A percentile compares a stretch with the other conserved stretches of the same genome.
phyloP scores from a whole-genome alignment of 805 yeast genomes.

The Danielia reshetovae region DNA sequence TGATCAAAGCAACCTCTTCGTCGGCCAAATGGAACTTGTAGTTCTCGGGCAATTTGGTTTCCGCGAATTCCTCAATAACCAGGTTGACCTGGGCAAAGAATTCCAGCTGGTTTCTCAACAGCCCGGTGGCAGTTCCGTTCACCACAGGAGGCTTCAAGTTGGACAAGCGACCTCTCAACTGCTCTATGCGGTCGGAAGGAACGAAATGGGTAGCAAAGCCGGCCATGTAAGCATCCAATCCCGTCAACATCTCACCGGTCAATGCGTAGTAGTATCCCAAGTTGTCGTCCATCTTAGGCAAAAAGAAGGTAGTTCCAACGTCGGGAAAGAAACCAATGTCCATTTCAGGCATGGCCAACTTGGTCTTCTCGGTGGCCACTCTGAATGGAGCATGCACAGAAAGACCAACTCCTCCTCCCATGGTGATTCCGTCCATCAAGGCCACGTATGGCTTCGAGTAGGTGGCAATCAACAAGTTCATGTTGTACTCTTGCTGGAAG shows the following conservation, averaged over 20 bases:
- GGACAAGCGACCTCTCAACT: conserved; percentile 61
- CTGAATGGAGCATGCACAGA: conserved; percentile 90
- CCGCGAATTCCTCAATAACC: conserved; percentile 76
- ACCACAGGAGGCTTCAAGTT: conserved; percentile 47
- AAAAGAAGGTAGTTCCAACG: conserved; percentile 88
- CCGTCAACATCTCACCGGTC: conserved; percentile 76
- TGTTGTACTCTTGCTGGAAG: conserved; percentile 75
- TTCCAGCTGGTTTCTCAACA: conserved; percentile 29
- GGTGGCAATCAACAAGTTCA: conserved; percentile 77
- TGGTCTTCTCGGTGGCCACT: conserved; percentile 85
- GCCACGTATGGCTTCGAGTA: conserved; percentile 85
- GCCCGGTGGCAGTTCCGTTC: conserved; percentile 23
- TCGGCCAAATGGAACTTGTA: conserved; percentile 55
- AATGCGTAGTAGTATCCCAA: conserved; percentile 82
- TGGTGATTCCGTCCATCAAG: conserved; percentile 84
- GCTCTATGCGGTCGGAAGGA: conserved; percentile 58
- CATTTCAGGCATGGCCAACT: conserved; percentile 97
- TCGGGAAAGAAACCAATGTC: conserved; percentile 96
- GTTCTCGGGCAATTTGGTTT: conserved; percentile 54
- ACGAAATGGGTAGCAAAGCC: conserved; percentile 93
- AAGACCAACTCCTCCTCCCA: conserved; percentile 98
- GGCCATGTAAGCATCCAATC: conserved; percentile 73
- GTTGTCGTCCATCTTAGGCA: conserved; percentile 77
- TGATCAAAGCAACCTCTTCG: conserved; percentile 61
- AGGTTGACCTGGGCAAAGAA: conserved; percentile 58